Evolutionary conservation across 495 filamentous ascomycete genomes (phyloP).

Genomic region (Clavariopsis aquatica): DNA sequence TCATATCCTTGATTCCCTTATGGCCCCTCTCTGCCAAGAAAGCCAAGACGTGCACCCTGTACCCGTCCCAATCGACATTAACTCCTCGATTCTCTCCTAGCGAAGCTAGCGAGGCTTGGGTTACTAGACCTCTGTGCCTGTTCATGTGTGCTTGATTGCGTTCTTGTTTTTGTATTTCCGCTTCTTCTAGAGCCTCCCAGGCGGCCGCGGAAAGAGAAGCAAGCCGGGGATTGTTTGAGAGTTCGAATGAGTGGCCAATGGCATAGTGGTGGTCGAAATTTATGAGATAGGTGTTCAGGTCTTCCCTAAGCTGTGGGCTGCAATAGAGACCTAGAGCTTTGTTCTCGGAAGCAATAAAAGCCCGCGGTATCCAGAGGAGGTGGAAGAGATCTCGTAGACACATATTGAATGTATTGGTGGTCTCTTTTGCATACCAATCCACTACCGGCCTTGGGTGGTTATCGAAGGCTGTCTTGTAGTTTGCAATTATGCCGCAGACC

Average conservation of each 20-base stretch:
- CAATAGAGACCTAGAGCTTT: slow-evolving; percentile 76
- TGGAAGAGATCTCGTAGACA: slow-evolving; percentile 91
- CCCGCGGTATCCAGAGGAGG: slow-evolving; percentile 76
- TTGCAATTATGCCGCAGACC: slow-evolving; percentile 64
- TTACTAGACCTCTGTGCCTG: slow-evolving; percentile 75
- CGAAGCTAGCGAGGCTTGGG: slow-evolving; percentile 61
- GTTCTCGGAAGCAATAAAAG: slow-evolving; percentile 65
- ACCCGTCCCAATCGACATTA: slow-evolving; percentile 70
- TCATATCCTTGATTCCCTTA: slow-evolving; percentile 67
- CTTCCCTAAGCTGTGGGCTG: slow-evolving; percentile 49
- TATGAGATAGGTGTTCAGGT: slow-evolving; percentile 54
- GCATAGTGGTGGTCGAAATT: slow-evolving; percentile 47
- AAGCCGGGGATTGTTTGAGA: slow-evolving; percentile 68
- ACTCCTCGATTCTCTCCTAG: slow-evolving; percentile 71
- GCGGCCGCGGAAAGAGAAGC: slow-evolving; percentile 66
- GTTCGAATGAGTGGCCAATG: slow-evolving; percentile 63
- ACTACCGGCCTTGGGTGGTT: slow-evolving; percentile 52
- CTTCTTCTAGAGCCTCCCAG: slow-evolving; percentile 67
- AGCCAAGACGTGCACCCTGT: slow-evolving; percentile 69
- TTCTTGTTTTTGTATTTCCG: slow-evolving; percentile 39
- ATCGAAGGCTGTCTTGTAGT: slow-evolving; percentile 77
- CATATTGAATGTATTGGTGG: slow-evolving; percentile 75
- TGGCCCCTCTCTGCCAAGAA: slow-evolving; percentile 68
- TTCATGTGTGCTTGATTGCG: slow-evolving; percentile 41
- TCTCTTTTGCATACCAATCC: slow-evolving; percentile 51